Conservation (phyloP, 352 stramenopile species). For the Pythium volutum region DNA sequence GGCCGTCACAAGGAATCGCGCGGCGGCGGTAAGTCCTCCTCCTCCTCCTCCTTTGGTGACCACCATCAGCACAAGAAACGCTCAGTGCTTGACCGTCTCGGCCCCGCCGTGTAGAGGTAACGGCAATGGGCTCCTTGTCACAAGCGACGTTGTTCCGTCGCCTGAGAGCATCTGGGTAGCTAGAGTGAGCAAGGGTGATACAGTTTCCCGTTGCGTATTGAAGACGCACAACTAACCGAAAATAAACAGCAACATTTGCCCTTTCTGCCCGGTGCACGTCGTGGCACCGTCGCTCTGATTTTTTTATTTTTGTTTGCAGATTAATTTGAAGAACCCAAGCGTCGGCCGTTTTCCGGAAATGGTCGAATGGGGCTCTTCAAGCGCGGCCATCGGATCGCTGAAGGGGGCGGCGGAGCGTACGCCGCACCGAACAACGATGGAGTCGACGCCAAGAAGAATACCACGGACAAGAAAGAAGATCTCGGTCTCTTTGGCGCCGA, state of each 20-base stretch:
- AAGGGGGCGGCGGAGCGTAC: constrained; percentile 13
- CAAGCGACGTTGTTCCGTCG: too few species aligned
- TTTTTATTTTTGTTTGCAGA: too few species aligned
- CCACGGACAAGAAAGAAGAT: constrained; percentile 4
- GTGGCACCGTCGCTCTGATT: neutral
- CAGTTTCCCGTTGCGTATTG: neutral
- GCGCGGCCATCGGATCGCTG: constrained; percentile 20
- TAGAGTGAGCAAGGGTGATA: too few species aligned
- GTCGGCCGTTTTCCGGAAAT: neutral
- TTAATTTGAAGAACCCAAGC: neutral
- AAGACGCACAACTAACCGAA: neutral
- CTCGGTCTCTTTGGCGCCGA: constrained; percentile 69
- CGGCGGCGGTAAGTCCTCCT: constrained; percentile 20
- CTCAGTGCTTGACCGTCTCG: constrained; percentile 79
- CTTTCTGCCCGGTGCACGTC: neutral
- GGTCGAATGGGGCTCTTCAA: constrained; percentile 24
- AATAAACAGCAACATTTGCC: neutral
- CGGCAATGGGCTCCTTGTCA: too few species aligned
- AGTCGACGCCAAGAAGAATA: neutral
- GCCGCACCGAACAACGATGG: neutral
- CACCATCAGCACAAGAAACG: constrained; percentile 78
- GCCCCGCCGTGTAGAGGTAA: constrained; percentile 50
- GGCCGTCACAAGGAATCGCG: constrained; percentile 32
- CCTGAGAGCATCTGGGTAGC: too few species aligned
- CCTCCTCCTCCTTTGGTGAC: constrained; percentile 49